Evolutionary conservation across 2,329 filamentous ascomycete genomes (phyloP).

Genomic region (Neonectria hederae): DNA sequence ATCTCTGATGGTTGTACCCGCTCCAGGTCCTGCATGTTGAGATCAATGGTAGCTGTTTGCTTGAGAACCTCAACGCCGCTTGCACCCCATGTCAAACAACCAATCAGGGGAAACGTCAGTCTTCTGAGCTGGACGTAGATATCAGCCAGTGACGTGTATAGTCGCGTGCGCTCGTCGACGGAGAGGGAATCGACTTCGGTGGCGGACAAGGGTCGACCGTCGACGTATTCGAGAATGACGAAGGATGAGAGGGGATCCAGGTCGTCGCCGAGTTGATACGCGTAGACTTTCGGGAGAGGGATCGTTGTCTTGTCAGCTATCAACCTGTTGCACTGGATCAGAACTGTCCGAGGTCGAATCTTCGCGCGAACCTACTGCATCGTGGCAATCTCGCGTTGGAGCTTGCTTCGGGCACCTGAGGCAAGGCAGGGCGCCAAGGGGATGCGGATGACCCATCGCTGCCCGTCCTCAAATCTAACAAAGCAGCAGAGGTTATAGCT

Average conservation of each 20-base stretch:
- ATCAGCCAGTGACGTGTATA: constrained; percentile 24
- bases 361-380: constrained; percentile 14
- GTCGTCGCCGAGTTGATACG: constrained; percentile 12
- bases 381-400: constrained; percentile 17
- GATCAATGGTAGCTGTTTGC: constrained; percentile 16
- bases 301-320: constrained; percentile 16
- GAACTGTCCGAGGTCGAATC: no score
- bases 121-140: constrained; percentile 25
- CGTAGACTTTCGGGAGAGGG: constrained; percentile 13
- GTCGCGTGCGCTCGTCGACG: neutral
- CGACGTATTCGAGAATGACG: constrained; percentile 25
- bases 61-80: constrained; percentile 12
- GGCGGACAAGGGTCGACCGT: constrained; percentile 13
- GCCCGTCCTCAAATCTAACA: constrained; percentile 7
- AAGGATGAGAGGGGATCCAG: constrained; percentile 3
- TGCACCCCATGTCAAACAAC: constrained; percentile 1
- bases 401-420: constrained; percentile 4
- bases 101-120: constrained; percentile 22
- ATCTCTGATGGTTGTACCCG: constrained; percentile 14
- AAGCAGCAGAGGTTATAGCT: constrained; percentile 21
- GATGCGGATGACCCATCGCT: constrained; percentile 13
- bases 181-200: constrained; percentile 2
- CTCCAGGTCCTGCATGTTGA: constrained; percentile 24
- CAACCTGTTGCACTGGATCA: neutral
- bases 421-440: constrained; percentile 13